Base-by-base conservation (phyloP, 805 yeast genomes). In the Candida dajiaensis region DNA sequence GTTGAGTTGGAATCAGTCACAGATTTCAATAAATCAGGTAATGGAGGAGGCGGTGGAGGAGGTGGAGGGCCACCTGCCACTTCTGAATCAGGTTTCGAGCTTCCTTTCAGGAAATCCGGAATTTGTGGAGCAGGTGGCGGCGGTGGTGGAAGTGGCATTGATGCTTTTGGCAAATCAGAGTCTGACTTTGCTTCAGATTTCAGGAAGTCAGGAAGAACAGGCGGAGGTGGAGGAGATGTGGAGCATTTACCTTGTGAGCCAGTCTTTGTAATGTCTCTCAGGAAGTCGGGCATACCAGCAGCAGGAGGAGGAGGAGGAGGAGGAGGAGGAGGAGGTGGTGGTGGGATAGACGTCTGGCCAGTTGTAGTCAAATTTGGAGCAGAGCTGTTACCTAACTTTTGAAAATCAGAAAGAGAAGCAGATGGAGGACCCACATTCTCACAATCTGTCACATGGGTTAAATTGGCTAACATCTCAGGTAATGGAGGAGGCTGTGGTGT, bases 401-500 rank as follows among this genome's bases (percentile, higher is more conserved):
- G 13, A 3, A 25, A 12, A 12, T 10, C 28, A 25, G 28, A 10
- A 8, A 31, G 35, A 4, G 35, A 18, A 31, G 18, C 10, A 5
- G 35, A 5, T 4, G 35, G 12, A 12, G 16, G 35, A 5, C 5
- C 35, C 18, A 6, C 3, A 18, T 4, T 31, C 7, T 12, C 35
- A 6, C 9, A 15, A 22, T 5, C 8, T 6, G 23, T 22, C 23
- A 8, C 23, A 22, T 8, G 5, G 8, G 8, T 22, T 22, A 22
- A 5, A 8, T 33, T n/a, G 18, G 36, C 8, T 33, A 33, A 8
- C 18, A 33, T 37, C 13, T 42, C 45, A 19, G 45, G 41, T 36
- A 42, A 8, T 37, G 53, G 53, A 13, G 65, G 65, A 15, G 72
- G 67, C 4, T 70, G 65, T 21, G 48, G 44, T 40, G 45, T 41